Evolutionary conservation across 371 early-diverging fungal genomes (phyloP).

Genomic region (Syncephalastrum racemosum): DNA sequence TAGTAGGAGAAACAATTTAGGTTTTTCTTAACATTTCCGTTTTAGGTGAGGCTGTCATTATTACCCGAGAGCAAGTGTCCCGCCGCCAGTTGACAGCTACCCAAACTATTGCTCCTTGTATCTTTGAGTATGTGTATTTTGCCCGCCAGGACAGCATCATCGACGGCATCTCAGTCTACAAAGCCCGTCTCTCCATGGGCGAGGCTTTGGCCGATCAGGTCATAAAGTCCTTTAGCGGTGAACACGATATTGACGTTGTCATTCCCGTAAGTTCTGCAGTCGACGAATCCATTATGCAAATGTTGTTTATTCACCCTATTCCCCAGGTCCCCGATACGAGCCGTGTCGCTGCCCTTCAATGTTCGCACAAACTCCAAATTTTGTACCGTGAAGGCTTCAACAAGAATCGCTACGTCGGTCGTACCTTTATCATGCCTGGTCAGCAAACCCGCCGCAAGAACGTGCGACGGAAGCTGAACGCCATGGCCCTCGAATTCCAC

Average conservation of each 20-base stretch:
- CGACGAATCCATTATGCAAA: neutral
- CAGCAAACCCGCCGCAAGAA: constrained; percentile 84
- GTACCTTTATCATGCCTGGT: constrained; percentile 99
- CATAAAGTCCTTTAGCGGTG: constrained; percentile 59
- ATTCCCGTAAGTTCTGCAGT: constrained; percentile 77
- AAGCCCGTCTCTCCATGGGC: constrained; percentile 95
- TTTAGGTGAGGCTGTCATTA: constrained; percentile 85
- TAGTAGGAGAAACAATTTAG: neutral
- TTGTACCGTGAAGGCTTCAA: constrained; percentile 97
- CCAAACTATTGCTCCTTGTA: constrained; percentile 82
- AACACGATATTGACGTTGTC: constrained; percentile 92
- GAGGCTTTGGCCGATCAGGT: constrained; percentile 90
- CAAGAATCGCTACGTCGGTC: constrained; percentile 97
- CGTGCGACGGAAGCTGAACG: constrained; percentile 96
- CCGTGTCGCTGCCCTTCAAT: constrained; percentile 91
- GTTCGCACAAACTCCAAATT: constrained; percentile 81
- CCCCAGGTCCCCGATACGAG: constrained; percentile 92
- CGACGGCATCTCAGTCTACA: constrained; percentile 97
- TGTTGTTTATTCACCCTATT: constrained; percentile 1
- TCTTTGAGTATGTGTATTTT: constrained; percentile 98
- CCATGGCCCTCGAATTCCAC: constrained; percentile 95
- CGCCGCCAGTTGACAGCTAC: constrained; percentile 63
- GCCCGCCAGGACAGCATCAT: constrained; percentile 97
- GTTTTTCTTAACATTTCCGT: neutral
- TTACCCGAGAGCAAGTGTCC: constrained; percentile 69